Base-by-base conservation (phyloP, 2,329 filamentous ascomycete genomes). In the Phyllosticta paracitricarpa region DNA sequence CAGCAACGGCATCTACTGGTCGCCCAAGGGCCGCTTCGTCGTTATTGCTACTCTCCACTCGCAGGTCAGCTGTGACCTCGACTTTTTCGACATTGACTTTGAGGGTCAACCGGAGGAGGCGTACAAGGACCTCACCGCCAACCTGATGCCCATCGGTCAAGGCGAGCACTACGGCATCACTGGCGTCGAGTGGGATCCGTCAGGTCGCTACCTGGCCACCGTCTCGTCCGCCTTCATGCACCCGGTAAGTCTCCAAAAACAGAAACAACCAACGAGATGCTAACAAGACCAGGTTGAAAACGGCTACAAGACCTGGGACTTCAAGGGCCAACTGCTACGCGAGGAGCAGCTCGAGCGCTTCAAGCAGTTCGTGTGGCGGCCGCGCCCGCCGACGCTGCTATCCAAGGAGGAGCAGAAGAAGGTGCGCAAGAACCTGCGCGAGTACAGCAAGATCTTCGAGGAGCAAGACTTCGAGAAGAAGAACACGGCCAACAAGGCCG, bases 1-100 rank as follows among this genome's bases (percentile, higher is more conserved):
- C 79, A 96, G 89, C 84, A 99, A 99, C 72, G 92, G 90, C 66
- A 99, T 99, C 72, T 97, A 97, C 85, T 99, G 94, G 94, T 96
- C 91, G 22, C 94, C 94, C 25, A 90, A 88, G 75, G 94, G 94
- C 59, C 88, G 94, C 56, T 99, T 99, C 71, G 93, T 97, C 48
- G 87, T 97, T 55, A 86, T 99, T 61, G 94, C 91, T 59, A 95
- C 94, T 10, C 90, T 99, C 59, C 86, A 89, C 76, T 97, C 92
- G 70, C 87, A 91, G 73, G 90, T 96, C 76, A 93, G 87, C 77
- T 96, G 91, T 66, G 94, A 99, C 65, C 85, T 99, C 63, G 94
- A 99, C 73, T 99, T 99, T 80, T 97, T 87, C 81, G 94, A 99
- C 72, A 83, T 97, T 67, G 94, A 97, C 77, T 99, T 96, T 69